Evolutionary conservation across 768 basidiomycete species (phyloP).

Genomic region (Thelephora aurantiotincta): DNA sequence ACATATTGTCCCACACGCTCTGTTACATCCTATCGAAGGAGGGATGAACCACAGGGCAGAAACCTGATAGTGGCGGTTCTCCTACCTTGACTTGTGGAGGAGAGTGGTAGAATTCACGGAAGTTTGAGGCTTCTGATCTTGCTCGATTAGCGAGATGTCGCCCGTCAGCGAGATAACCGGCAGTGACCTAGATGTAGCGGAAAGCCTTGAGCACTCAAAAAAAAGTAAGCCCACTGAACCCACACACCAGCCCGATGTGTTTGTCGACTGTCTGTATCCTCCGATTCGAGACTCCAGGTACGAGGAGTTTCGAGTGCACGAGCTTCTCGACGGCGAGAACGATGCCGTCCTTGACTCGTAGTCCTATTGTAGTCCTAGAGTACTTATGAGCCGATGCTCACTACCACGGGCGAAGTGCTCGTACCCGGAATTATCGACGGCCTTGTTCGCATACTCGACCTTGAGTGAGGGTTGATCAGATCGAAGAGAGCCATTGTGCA

Average conservation of each 20-base stretch:
- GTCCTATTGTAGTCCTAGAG: slow-evolving; percentile 83
- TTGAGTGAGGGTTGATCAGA: slow-evolving; percentile 16
- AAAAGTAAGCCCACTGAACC: neutral
- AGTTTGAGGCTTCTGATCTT: slow-evolving; percentile 66
- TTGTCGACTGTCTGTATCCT: slow-evolving; percentile 89
- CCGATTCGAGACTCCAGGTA: slow-evolving; percentile 74
- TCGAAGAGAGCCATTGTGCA: neutral
- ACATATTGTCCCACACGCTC: slow-evolving; percentile 82
- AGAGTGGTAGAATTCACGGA: slow-evolving; percentile 58
- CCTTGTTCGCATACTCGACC: slow-evolving; percentile 98
- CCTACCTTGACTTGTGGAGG: slow-evolving; percentile 71
- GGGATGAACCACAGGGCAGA: neutral
- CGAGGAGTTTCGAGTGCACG: slow-evolving; percentile 87
- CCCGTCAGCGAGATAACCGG: slow-evolving; percentile 89
- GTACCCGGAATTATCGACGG: slow-evolving; percentile 96
- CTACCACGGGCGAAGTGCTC: slow-evolving; percentile 9
- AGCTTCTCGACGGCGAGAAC: slow-evolving; percentile 97
- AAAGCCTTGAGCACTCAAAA: neutral
- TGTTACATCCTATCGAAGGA: slow-evolving; percentile 32
- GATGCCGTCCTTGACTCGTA: slow-evolving; percentile 88
- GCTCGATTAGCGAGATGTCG: slow-evolving; percentile 77
- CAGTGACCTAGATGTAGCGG: slow-evolving; percentile 57
- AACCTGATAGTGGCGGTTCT: slow-evolving; percentile 6
- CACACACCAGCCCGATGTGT: slow-evolving; percentile 78
- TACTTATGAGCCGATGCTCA: neutral